Conservation (phyloP, 352 stramenopile species). For the Phytophthora foliorum region DNA sequence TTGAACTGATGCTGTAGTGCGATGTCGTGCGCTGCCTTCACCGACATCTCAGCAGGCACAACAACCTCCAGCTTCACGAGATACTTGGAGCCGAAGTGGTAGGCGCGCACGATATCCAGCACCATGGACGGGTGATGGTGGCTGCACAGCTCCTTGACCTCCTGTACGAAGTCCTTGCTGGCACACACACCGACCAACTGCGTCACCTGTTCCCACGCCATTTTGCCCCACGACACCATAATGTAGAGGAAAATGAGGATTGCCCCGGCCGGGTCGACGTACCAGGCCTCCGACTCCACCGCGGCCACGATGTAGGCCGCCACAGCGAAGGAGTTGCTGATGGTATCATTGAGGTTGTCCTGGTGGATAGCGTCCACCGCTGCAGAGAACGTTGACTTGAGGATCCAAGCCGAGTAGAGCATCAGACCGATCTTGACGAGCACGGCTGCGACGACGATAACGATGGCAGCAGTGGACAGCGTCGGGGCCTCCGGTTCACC, state of each 20-base stretch:
- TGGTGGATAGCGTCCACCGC: constrained; percentile 79
- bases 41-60: constrained; percentile 88
- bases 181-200: constrained; percentile 77
- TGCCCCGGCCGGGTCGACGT: constrained; percentile 91
- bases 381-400: constrained; percentile 58
- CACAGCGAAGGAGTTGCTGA: constrained; percentile 93
- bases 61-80: constrained; percentile 96
- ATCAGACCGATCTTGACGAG: constrained; percentile 78
- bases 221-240: constrained; percentile 92
- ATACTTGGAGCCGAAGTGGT: constrained; percentile 96
- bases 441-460: constrained; percentile 71
- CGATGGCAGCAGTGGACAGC: constrained; percentile 90
- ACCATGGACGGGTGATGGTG: constrained; percentile 75
- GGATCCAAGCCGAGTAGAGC: constrained; percentile 71
- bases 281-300: constrained; percentile 75
- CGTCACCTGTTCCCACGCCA: constrained; percentile 93
- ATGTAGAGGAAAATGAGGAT: constrained; percentile 96
- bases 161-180: constrained; percentile 90
- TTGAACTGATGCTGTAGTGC: constrained; percentile 96
- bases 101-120: constrained; percentile 92
- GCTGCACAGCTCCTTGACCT: constrained; percentile 85
- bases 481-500: constrained; percentile 78
- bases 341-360: constrained; percentile 96
- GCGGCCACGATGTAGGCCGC: constrained; percentile 71
- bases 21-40: constrained; percentile 95